These are phyloP conservation scores for Adansonia grandidieri DNA, from an alignment of 441 rosid species.

Conservation along the genomic window DNA sequence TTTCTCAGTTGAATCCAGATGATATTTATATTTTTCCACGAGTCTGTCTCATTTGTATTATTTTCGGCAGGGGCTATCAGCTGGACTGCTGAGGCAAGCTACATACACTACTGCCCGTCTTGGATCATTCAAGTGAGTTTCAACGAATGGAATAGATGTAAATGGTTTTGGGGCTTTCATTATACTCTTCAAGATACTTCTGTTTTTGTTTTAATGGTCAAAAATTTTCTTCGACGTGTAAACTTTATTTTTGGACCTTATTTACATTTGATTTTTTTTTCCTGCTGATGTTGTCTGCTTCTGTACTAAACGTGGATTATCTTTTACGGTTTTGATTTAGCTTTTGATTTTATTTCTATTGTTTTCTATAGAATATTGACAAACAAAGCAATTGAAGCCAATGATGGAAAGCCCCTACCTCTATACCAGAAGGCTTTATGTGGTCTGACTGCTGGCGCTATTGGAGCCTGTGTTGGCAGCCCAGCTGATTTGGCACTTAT, in stretches of 20 bases:
- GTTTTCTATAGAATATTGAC: conserved; percentile 66
- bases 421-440: conserved; percentile 95
- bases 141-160: conserved; percentile 4
- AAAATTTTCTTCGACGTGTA: neutral
- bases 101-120: conserved; percentile 97
- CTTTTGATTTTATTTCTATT: conserved; percentile 6
- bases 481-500: conserved; percentile 98
- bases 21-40: too few relatives aligned
- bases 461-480: conserved; percentile 87
- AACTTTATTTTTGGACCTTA: neutral
- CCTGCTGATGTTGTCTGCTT: neutral
- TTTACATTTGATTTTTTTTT: neutral
- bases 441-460: conserved; percentile 99
- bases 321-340: neutral
- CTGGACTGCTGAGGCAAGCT: conserved; percentile 97
- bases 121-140: conserved; percentile 84
- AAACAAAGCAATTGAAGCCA: conserved; percentile 81
- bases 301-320: neutral
- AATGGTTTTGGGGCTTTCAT: neutral
- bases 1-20: neutral
- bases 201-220: conserved; percentile 2
- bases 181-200: neutral
- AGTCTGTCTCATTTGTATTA: conserved; percentile 1
- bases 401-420: conserved; percentile 95
- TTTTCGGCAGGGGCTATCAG: conserved; percentile 78